Evolutionary conservation across 2,329 filamentous ascomycete species (phyloP), one percentile per base, ranked within the genome.

Genomic region (Bipolaris zeicola): DNA sequence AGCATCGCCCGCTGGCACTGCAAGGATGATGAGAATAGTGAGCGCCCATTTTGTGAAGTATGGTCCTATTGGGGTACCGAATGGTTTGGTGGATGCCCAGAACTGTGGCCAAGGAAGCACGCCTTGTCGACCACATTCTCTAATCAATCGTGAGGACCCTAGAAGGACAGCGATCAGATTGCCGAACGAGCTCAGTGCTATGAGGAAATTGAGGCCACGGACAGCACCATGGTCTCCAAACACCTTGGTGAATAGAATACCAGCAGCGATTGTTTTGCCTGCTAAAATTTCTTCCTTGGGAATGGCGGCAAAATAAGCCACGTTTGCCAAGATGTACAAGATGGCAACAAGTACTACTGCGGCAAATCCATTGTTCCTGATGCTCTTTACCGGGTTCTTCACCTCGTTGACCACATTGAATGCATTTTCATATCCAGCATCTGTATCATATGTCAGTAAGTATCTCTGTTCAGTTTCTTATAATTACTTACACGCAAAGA

Each of bases 51-150:
- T 72, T 1, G 71, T 55, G 2, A 81, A 50, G 57, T 87, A 87
- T 0, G 86, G 85, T 0, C 84, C 85, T 0, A 87, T 64, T 0
- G 86, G 85, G 0, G 87, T 89, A 1, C 85, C 86, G 54, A 88
- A 88, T 0, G 86, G 87, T 52, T 79, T 80, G 0, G 86, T 88
- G 0, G 83, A 85, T 0, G 84, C 85, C 86, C 86, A 89, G 58
- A 88, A 84, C 31, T 70, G 63, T 2, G 68, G 67, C 58, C 60
- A 73, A 1, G 68, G 69, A 38, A 71, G 57, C 1, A 73, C 57
- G 22, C 67, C 70, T 49, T 73, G 68, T 6, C 69, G 61, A 5
- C 62, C 72, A 22, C 64, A 64, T 47, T 74, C 70, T 11, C 72
- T 68, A 18, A 72, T 68, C 20, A 62, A 64, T 3, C 70, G 65